These are phyloP conservation scores for Carex arenaria DNA, from an alignment of 202 grass and related monocot genomes.

Conservation along the genomic window DNA sequence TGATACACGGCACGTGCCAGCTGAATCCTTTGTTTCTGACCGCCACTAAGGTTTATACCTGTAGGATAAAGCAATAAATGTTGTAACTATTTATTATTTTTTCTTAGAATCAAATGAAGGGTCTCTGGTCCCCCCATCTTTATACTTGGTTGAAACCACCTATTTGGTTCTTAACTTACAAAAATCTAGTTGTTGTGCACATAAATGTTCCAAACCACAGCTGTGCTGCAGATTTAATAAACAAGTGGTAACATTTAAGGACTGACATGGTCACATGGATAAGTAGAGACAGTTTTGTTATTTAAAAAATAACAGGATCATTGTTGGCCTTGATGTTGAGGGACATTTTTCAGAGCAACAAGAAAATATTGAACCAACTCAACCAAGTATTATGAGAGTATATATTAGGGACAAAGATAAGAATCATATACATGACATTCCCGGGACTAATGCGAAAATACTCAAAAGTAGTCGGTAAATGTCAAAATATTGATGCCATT, in stretches of 20 bases:
- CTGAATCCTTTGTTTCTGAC: constrained; percentile 96
- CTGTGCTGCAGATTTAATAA: not conserved
- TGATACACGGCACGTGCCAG: constrained; percentile 90
- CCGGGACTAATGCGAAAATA: not conserved
- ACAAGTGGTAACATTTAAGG: not conserved
- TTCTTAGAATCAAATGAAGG: not conserved
- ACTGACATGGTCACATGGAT: not conserved
- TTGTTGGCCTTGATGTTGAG: too few relatives aligned
- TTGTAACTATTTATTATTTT: not conserved
- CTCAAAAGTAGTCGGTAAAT: not conserved
- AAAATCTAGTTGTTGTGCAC: not conserved
- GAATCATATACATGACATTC: not conserved
- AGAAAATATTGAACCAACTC: too few relatives aligned
- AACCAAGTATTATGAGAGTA: not conserved
- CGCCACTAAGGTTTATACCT: constrained; percentile 89
- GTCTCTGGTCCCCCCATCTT: not conserved
- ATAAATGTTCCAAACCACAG: not conserved
- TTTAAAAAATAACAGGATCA: not conserved
- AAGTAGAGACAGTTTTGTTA: not conserved
- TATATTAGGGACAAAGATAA: not conserved
- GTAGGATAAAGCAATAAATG: not conserved
- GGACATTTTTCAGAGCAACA: too few relatives aligned
- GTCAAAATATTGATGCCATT: not conserved
- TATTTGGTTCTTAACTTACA: not conserved
- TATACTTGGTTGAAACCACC: not conserved